Conservation (phyloP, 345 rosid genomes). For the Gynandropsis gynandra region DNA sequence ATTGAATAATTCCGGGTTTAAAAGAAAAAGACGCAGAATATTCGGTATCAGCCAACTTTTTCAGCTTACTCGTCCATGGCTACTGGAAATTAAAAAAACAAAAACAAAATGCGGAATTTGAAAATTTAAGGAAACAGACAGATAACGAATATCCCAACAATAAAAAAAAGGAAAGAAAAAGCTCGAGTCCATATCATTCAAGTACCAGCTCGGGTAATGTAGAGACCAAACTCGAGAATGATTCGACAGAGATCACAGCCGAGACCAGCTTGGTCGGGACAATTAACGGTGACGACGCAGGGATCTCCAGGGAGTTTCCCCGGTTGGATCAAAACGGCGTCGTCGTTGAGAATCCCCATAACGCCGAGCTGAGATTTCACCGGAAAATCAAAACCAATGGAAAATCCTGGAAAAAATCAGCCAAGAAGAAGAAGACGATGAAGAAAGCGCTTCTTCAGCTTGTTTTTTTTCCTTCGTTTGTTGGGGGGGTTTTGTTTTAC, state of each 20-base stretch:
- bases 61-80: no score
- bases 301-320: slow-evolving; percentile 36
- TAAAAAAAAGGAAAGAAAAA: background rate
- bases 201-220: slow-evolving; percentile 51
- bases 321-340: slow-evolving; percentile 48
- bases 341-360: slow-evolving; percentile 58
- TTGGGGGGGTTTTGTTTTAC: slow-evolving; percentile 1
- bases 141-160: slow-evolving; percentile 18
- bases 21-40: no score
- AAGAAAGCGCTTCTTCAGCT: background rate
- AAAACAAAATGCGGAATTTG: background rate
- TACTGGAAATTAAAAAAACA: background rate
- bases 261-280: slow-evolving; percentile 75
- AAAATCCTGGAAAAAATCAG: background rate
- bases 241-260: slow-evolving; percentile 71
- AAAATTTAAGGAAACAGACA: slow-evolving; percentile 20
- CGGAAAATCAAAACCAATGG: slow-evolving; percentile 16
- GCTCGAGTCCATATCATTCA: background rate
- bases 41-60: no score
- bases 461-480: background rate
- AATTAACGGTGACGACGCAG: slow-evolving; percentile 55
- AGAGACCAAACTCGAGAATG: slow-evolving; percentile 66
- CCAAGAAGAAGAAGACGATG: slow-evolving; percentile 1
- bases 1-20: no score
- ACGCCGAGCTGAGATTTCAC: slow-evolving; percentile 1